Base-by-base conservation (phyloP, 257 asterid genomes). In the Przewalskia tangutica region DNA sequence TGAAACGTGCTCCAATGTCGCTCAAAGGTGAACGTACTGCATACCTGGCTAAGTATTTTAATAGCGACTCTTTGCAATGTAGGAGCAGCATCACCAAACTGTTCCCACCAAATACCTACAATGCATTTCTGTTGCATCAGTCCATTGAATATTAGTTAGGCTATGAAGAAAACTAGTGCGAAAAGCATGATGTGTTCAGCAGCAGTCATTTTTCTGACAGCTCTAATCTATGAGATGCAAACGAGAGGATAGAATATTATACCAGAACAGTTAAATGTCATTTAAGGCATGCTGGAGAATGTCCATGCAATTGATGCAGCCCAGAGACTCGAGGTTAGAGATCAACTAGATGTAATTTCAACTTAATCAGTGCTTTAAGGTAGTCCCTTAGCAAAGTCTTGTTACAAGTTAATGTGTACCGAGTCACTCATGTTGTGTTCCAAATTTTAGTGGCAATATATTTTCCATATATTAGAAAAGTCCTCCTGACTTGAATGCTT, bases 71-170 rank as follows among this genome's bases (percentile, higher is more conserved):
- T 89, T 81, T 93, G 98, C 87, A 95, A 65, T 54, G 82, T 88
- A 4, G 99, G 97, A 77, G 99, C 92, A 32, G 89, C 89, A 77
- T 95, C 99, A 3, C 99, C 99, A 76, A 89, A 95, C 82, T 95
- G 99, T 84, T 95, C 99, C 99, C 99, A 95, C 99, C 99, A 95
- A 79, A 92, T 91, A 83, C 98, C 99, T 95, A 89, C 86, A 88
- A 76, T 81, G 60, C 83, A 82, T 59, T 58, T 65, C 55, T 27
- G 55, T 44, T 46, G 77, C n/a, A 67, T 54, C 50, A 53, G 71
- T 55, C 16, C 18, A 42, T 17, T 50, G 60, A 23, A 50, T 20
- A 51, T 6, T 48, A 48, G 60, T 48, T 73, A 23, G 44, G 79
- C 79, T 1, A 73, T 50, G 44, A 73, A 7, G 23, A 73, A 23